Evolutionary conservation across 768 basidiomycete genomes (phyloP).

Genomic region (Udeniomyces megalosporus): DNA sequence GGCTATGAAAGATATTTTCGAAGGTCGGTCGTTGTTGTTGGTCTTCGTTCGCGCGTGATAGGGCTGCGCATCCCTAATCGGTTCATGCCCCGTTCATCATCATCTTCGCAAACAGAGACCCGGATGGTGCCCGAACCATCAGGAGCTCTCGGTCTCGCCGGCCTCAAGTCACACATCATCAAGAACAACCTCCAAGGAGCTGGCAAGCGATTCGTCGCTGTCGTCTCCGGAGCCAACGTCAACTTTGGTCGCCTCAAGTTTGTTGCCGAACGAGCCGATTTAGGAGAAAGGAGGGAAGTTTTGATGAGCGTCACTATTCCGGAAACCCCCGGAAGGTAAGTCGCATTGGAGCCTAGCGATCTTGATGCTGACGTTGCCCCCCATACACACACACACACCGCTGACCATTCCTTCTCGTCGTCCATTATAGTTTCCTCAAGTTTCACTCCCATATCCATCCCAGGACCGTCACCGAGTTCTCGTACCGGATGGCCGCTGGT

Average conservation of each 20-base stretch:
- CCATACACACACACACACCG: background rate
- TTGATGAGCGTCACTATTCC: conserved; percentile 88
- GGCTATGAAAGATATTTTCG: conserved; percentile 96
- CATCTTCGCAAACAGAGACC: conserved; percentile 45
- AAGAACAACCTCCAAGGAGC: conserved; percentile 66
- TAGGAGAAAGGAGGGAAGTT: conserved; percentile 89
- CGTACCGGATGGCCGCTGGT: conserved; percentile 52
- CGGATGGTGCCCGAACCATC: conserved; percentile 92
- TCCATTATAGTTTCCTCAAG: conserved; percentile 52
- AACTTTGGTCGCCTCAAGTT: conserved; percentile 93
- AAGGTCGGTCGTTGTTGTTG: conserved; percentile 41
- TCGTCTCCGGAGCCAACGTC: conserved; percentile 96
- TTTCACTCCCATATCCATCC: conserved; percentile 79
- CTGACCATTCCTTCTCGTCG: background rate
- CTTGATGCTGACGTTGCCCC: background rate
- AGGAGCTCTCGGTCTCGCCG: conserved; percentile 81
- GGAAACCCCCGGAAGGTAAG: conserved; percentile 75
- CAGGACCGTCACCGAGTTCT: conserved; percentile 84
- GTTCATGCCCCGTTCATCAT: background rate
- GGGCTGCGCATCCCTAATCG: background rate
- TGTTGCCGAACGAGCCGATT: conserved; percentile 94
- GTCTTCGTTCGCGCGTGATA: background rate
- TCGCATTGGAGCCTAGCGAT: background rate
- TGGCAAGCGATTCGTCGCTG: conserved; percentile 72
- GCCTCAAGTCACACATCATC: conserved; percentile 71